Conservation (phyloP, 257 asterid genomes). For the Solanum rostratum region DNA sequence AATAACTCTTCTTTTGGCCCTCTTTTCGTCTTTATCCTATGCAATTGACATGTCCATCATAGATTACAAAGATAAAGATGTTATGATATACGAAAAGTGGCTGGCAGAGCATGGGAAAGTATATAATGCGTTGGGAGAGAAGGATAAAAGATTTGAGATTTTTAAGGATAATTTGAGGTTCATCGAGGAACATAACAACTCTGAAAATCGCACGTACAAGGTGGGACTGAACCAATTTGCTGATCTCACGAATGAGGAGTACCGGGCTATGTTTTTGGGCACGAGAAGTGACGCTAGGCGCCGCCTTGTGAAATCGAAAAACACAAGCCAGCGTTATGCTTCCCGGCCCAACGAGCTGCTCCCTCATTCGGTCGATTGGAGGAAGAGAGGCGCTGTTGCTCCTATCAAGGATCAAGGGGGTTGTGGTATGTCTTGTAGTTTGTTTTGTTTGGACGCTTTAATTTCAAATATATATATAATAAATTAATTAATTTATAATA, state of each 20-base stretch:
- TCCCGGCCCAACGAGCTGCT: slow-evolving; percentile 24
- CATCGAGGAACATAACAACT: slow-evolving; percentile 45
- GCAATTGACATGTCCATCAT: slow-evolving; percentile 16
- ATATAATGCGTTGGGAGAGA: slow-evolving; percentile 52
- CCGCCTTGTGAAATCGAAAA: slow-evolving; percentile 42
- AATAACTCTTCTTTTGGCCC: slow-evolving; percentile 17
- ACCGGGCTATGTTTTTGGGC: slow-evolving; percentile 43
- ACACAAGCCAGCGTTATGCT: slow-evolving; percentile 31
- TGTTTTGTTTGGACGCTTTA: no score
- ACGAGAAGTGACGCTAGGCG: slow-evolving; percentile 49
- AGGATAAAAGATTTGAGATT: slow-evolving; percentile 40
- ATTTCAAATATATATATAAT: no score
- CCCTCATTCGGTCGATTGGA: slow-evolving; percentile 73
- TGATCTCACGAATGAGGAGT: slow-evolving; percentile 61
- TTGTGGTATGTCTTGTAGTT: slow-evolving; percentile 29
- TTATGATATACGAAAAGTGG: slow-evolving; percentile 42
- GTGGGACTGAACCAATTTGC: slow-evolving; percentile 71
- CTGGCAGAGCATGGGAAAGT: slow-evolving; percentile 47
- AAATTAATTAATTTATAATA: no score
- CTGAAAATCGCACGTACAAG: slow-evolving; percentile 39
- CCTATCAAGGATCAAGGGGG: slow-evolving; percentile 57
- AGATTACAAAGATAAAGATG: slow-evolving; percentile 17
- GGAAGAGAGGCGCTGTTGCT: slow-evolving; percentile 56
- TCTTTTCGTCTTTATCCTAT: slow-evolving; percentile 19
- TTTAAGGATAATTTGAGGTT: slow-evolving; percentile 65